Base-by-base conservation (phyloP, 2,329 filamentous ascomycete species). In the Pseudodiploospora longispora region DNA sequence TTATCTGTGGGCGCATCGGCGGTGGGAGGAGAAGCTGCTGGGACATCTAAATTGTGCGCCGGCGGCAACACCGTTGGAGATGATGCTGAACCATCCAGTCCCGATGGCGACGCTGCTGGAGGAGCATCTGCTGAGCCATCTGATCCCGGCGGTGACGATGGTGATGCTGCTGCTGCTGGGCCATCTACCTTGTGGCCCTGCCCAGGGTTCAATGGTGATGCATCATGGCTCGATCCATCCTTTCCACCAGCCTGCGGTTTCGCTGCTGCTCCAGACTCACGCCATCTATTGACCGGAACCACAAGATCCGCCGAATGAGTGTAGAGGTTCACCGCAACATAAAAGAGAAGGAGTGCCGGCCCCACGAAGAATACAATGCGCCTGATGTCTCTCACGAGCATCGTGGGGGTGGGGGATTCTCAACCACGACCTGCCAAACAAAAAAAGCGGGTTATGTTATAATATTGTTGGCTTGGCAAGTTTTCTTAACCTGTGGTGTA, bases 331-430 rank as follows among this genome's bases (percentile, higher is more conserved):
- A 60, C 36, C 7, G 45, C 55, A 38, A 64, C 44, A 12, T 60
- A 52, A n/a, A 61, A 19, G n/a, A 67, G 40, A 2, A 61, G 37
- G 9, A 61, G n/a, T 0, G 60, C 31, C 4, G 59, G 60, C 10
- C 55, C 55, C 4, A 61, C 27, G 6, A 63, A 41, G 27, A 68
- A 47, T n/a, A 52, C 48, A 27, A 64, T 42, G 4, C 61, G 59
- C 50, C 54, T 58, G 27, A 60, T 45, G 41, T 65, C 61, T 39
- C 57, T 54, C 27, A 59, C 52, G 31, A 65, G 44, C 63, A 65
- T 66, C 32, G 40, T 51, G 53, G 36, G 19, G 46, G 10, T 42
- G 6, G 31, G 31, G 19, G 19, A 19, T 19, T 19, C 19, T 19
- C 19, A 19, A 19, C 19, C 19, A 19, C 19, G 19, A 19, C 3